Conservation (phyloP, 2,329 filamentous ascomycete genomes). For the Fusarium dimerum region DNA sequence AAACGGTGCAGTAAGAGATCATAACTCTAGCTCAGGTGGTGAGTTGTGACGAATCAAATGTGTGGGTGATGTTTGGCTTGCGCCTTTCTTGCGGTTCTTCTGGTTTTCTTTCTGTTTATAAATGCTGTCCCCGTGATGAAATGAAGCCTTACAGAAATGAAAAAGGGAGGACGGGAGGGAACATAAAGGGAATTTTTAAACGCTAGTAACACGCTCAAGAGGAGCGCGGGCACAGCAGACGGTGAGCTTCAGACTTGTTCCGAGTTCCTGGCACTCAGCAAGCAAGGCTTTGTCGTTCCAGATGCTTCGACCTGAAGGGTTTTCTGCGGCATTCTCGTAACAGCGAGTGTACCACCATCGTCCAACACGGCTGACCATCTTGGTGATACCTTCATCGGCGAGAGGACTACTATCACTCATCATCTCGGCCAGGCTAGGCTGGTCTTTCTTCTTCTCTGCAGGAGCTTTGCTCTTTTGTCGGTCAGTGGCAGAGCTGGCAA, state of each 20-base stretch:
- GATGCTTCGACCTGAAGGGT: conserved; percentile 56
- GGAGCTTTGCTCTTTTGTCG: conserved; percentile 13
- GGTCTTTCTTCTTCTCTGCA: conserved; percentile 39
- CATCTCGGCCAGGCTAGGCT: conserved; percentile 67
- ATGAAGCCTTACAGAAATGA: conserved; percentile 15
- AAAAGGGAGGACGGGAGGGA: conserved; percentile 17
- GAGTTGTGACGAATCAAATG: conserved; percentile 3
- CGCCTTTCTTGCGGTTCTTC: conserved; percentile 26
- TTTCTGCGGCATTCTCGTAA: conserved; percentile 72
- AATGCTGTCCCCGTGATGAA: conserved; percentile 16
- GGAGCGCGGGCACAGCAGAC: conserved; percentile 91
- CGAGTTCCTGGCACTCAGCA: conserved; percentile 81
- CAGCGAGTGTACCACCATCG: conserved; percentile 96
- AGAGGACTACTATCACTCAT: conserved; percentile 69
- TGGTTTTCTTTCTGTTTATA: conserved; percentile 9
- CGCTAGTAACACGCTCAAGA: conserved; percentile 49
- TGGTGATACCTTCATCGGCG: conserved; percentile 83
- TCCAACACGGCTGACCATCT: conserved; percentile 88
- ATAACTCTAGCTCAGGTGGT: not conserved
- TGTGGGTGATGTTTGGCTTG: conserved; percentile 19
- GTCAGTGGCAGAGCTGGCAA: conserved; percentile 52
- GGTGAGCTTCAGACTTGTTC: conserved; percentile 85
- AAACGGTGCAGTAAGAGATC: not conserved
- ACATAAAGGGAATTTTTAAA: conserved; percentile 34
- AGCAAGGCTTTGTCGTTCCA: conserved; percentile 78